Evolutionary conservation across 805 yeast genomes (phyloP), one percentile per base, ranked within the genome.

Genomic region (Candida sanyiensis): DNA sequence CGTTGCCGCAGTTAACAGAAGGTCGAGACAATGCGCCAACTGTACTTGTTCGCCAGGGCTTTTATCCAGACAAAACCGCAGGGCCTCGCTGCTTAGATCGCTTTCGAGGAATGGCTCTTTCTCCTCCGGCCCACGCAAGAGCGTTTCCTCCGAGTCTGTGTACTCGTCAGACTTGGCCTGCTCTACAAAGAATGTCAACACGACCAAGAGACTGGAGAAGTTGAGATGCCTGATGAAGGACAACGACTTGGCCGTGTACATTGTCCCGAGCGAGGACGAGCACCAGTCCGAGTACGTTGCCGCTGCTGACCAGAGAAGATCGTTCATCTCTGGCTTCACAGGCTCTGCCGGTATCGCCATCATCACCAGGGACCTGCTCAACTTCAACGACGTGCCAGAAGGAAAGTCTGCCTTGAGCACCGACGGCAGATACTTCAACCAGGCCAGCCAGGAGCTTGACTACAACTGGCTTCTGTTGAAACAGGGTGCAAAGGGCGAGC

Each of bases 341-440:
- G 98, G 97, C 1, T 80, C 90, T 35, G 95, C 97, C 2, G 98
- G 97, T 18, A 66, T 86, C 17, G 97, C 96, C 1, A 72, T 93
- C n/a, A 71, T 90, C 15, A 80, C 95, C 5, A 57, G 66, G 31
- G 68, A 69, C 38, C 45, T 65, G 6, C 50, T 68, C 28, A 61
- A 62, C 22, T 61, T 67, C 51, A 69, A 62, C 36, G 70, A 65
- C 1, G 50, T 52, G 2, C 66, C 74, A 17, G 64, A 62, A 9
- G 86, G 87, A 1, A 73, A 76, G 33, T 94, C 96, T 11, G 84
- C 83, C 0, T 63, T 93, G 36, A 78, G 95, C 7, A 93, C 98
- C 0, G 98, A 93, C 61, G 97, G 97, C 2, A 71, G 98, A 48
- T 93, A 93, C 64, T 93, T 87, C 59, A 67, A 85, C 43, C 98